Base-by-base conservation (phyloP, 768 basidiomycete genomes). In the Leccinum imitatum region DNA sequence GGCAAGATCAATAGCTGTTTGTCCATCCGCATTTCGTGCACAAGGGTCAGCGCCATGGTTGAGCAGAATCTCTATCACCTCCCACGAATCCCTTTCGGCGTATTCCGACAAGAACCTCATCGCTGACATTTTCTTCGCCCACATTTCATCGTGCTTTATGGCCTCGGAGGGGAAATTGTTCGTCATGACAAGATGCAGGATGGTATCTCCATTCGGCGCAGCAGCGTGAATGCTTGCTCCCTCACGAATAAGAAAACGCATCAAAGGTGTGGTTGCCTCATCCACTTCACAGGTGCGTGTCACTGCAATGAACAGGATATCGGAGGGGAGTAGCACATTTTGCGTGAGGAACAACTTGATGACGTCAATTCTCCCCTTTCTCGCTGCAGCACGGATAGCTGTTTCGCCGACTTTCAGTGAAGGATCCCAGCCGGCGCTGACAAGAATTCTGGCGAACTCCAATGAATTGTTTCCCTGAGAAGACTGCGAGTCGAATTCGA, bases 351-450 rank as follows among this genome's bases (percentile, higher is more conserved):
- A 44, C 23, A 23, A 54, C 51, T 25, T 54, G 39, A 58, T 9
- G 14, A 7, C 51, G 11, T 6, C 30, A 30, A 30, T 30, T 30
- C 53, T 2, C 1, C 50, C 13, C 4, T 9, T n/a, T 17, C 37
- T 53, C 19, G 6, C 27, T 19, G 57, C 56, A 3, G 21, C 50
- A 9, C 41, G 56, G 14, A 53, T 39, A 5, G 5, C 25, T 10
- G 50, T 57, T 54, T 58, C 37, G 1, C 19, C 19, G n/a, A n/a
- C 15, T 39, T 17, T 30, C 19, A 17, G 9, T 3, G n/a, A 44
- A 30, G 51, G 51, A 54, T 58, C 52, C 57, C 57, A 58, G 37
- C 57, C 39, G 9, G 35, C 21, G 8, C 9, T 10, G 6, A 41
- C 27, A 0, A 58, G 37, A 31, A 17, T 41, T 17, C 10, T 31